Evolutionary conservation across 2,329 filamentous ascomycete genomes (phyloP), one percentile per base, ranked within the genome.

Genomic region (Phoma sp.): DNA sequence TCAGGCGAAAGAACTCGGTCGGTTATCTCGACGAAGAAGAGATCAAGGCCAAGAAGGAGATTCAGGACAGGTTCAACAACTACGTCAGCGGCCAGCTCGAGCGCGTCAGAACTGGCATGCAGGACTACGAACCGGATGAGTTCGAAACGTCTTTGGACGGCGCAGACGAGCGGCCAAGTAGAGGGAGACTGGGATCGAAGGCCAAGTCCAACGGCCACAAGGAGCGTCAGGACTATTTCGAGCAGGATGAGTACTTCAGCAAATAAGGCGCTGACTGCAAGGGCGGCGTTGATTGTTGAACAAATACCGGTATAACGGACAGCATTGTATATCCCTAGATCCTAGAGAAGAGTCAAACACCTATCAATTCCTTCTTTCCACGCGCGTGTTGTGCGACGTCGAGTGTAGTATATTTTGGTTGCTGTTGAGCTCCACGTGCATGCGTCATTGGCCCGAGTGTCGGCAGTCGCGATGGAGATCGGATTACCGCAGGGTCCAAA

Each of bases 21-120:
- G 78, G 77, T 18, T 78, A 82, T 46, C 78, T 83, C 10, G 77
- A 82, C 38, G 80, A 83, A 38, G 80, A 82, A n/a, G 83, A 71
- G 3, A 60, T 77, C 9, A 65, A 70, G 43, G 59, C 67, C 46
- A 76, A 72, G 62, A 61, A 57, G n/a, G 73, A 70, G 41, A 66
- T 72, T 46, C 71, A 77, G 66, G 80, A 83, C 50, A 89, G 95
- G 62, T 85, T 96, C 68, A 87, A 90, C 57, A 83, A 86, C 61
- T 96, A 96, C 72, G 89, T 97, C 52, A 86, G 84, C 27, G 89
- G 92, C 59, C 89, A 96, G 77, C 80, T 97, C 53, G 83, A 88
- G 73, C 82, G 87, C 52, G 87, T 95, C 67, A 86, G 83, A 70
- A 86, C 82, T 41, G 80, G 85, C 48, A 80, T 80, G 57, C 78